These are phyloP conservation scores for Pythium pyrilobum DNA, from an alignment of 352 stramenopile species.

Conservation along the genomic window DNA sequence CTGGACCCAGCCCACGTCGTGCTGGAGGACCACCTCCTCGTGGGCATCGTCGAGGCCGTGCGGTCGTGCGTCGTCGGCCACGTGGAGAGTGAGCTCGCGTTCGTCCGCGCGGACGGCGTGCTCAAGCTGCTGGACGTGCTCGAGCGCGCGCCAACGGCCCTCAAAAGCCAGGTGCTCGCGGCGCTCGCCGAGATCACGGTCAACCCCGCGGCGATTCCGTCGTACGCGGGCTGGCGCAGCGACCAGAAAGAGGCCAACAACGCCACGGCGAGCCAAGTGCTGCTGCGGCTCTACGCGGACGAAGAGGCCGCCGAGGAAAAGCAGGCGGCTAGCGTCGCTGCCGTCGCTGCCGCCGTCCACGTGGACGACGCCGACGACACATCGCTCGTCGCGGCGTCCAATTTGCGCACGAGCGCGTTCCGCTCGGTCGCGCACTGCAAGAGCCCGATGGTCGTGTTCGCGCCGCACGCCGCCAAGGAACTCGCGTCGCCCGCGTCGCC, in stretches of 20 bases:
- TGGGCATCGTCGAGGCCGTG: constrained; percentile 59
- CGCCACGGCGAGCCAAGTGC: constrained; percentile 43
- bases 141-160: constrained; percentile 35
- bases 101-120: constrained; percentile 59
- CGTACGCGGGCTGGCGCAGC: constrained; percentile 54
- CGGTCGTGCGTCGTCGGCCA: constrained; percentile 59
- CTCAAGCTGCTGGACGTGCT: constrained; percentile 58
- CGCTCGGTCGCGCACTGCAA: constrained; percentile 43
- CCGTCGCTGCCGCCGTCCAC: neutral
- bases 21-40: constrained; percentile 64
- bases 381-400: constrained; percentile 22
- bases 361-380: neutral
- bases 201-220: constrained; percentile 65
- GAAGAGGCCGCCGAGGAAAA: constrained; percentile 46
- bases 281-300: constrained; percentile 60
- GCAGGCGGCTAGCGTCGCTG: neutral
- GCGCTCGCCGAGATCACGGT: constrained; percentile 63
- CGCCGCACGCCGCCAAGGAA: constrained; percentile 11
- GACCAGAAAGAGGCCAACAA: constrained; percentile 43
- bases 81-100: constrained; percentile 40
- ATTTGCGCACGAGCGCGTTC: constrained; percentile 40
- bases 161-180: constrained; percentile 59
- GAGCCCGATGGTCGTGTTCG: constrained; percentile 34
- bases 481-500: constrained; percentile 6
- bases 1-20: constrained; percentile 47